Percentiles rank a stretch among this genome's conserved stretches.
phyloP scores from a whole-genome alignment of 768 basidiomycete genomes.

The Suillus subaureus region DNA sequence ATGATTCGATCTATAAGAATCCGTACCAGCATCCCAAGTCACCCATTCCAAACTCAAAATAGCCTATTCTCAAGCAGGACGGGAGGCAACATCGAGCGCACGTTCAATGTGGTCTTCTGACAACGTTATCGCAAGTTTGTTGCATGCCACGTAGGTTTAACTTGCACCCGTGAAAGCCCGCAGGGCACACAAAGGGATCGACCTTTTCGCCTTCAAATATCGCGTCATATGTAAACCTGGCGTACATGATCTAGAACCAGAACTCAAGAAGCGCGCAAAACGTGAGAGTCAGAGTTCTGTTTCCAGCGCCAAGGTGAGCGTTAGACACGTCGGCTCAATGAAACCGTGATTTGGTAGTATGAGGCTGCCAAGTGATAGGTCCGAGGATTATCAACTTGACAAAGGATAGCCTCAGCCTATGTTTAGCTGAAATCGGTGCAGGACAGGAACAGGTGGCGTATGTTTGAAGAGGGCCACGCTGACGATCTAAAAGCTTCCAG shows the following conservation, averaged over 20 bases:
- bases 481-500: neutral
- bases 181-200: neutral
- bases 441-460: neutral
- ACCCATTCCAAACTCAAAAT: neutral
- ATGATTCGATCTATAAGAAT: neutral
- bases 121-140: constrained; percentile 3
- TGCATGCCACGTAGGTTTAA: neutral
- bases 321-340: constrained; percentile 3
- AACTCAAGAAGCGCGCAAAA: neutral
- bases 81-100: neutral
- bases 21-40: neutral
- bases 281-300: neutral
- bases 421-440: neutral
- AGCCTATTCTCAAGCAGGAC: neutral
- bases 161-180: neutral
- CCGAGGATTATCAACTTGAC: neutral
- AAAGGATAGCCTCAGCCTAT: neutral
- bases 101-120: neutral
- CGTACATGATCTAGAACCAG: neutral
- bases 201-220: neutral
- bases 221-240: neutral
- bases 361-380: neutral
- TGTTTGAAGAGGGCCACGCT: neutral
- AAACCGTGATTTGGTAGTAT: neutral
- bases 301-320: neutral